Base-by-base conservation (phyloP, 495 filamentous ascomycete species). In the Platismatia glauca region DNA sequence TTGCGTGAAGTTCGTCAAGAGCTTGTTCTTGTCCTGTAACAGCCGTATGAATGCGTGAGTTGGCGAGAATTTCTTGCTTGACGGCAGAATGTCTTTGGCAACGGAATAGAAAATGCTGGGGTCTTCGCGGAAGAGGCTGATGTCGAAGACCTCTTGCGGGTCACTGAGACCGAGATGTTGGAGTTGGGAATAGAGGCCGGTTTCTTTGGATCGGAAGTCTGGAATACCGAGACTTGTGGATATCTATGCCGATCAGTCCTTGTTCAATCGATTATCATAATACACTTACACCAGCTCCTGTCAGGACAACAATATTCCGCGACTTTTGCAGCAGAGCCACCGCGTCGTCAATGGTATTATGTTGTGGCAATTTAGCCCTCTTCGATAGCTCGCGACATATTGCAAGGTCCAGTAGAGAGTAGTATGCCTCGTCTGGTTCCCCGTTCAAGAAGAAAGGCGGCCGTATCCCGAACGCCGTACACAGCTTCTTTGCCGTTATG, bases 1-100 rank as follows among this genome's bases (percentile, higher is more conserved):
- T 72, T 98, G 94, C 3, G 93, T 95, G 75, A 96, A 98, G 74
- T 97, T 96, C 33, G 92, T 97, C 57, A 97, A 80, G 24, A 98
- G 83, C 70, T 95, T 96, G 27, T 84, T 85, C 71, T 92, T 90
- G 63, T 91, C 80, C 71, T 97, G 91, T 3, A 98, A 82, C n/a
- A 97, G 80, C n/a, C 84, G 85, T 66, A 98, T 95, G 76, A 98
- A 98, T 46, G 86, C 88, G 74, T 98, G 94, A 0, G 94, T 97
- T 0, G 94, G 94, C 0, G 94, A 91, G 74, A 82, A 87, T 65
- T 85, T 87, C 18, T 82, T 77, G 2, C 80, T 80, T 9, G 84
- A 84, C 3, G 94, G 93, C 9, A 98, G 75, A 62, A 97, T 96
- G 69, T 95, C 91, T 66, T 88, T 88, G 7, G 94, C 94, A 52